Percentiles rank a stretch among this genome's conserved stretches.
Evolutionary conservation across 352 stramenopile genomes (phyloP).

Genomic region (Pythium biforme): DNA sequence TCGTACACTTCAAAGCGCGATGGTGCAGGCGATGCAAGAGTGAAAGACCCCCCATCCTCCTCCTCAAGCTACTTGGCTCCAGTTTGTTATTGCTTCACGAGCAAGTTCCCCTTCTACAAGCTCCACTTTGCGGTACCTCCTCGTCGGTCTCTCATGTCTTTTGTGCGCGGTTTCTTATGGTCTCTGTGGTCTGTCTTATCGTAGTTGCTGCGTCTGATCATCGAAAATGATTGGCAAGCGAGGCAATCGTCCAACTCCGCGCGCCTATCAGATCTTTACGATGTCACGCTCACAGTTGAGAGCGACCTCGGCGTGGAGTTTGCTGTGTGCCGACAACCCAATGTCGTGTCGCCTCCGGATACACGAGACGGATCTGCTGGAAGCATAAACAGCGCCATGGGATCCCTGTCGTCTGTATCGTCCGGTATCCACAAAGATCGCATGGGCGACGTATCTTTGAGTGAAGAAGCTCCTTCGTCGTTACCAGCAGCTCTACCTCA

Average conservation of each 20-base stretch:
- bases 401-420: conserved; percentile 19
- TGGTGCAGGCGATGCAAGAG: background rate
- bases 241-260: conserved; percentile 17
- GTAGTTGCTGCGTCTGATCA: conserved; percentile 58
- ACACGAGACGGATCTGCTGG: background rate
- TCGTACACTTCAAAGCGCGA: background rate
- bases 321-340: conserved; percentile 55
- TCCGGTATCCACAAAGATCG: conserved; percentile 7
- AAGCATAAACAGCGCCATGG: background rate
- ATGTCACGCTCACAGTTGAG: conserved; percentile 53
- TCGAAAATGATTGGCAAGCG: conserved; percentile 58
- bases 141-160: background rate
- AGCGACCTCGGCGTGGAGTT: conserved; percentile 57
- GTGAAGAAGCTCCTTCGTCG: conserved; percentile 21
- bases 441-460: conserved; percentile 8
- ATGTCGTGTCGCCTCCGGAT: conserved; percentile 3
- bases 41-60: background rate
- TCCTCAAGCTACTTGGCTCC: conserved; percentile 42
- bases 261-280: conserved; percentile 43
- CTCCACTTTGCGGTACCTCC: conserved; percentile 71
- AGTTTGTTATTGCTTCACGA: conserved; percentile 82
- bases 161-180: background rate
- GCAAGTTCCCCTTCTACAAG: conserved; percentile 88
- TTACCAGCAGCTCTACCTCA: background rate
- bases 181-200: background rate